Conservation (phyloP, 768 basidiomycete species). For the button mushroom (Agaricus bisporus) region DNA sequence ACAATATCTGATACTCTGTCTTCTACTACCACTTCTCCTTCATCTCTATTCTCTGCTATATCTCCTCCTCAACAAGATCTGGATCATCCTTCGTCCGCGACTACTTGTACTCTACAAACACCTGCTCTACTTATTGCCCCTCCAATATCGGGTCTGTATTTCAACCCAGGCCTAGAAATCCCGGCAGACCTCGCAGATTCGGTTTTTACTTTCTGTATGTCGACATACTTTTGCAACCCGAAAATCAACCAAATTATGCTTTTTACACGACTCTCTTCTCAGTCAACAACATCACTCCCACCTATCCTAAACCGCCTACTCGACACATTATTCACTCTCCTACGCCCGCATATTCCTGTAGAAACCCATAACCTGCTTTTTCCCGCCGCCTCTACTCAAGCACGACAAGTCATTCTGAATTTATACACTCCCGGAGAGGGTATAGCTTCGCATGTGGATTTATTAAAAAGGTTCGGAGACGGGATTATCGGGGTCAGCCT, state of each 20-base stretch:
- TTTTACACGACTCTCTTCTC: conserved; percentile 47
- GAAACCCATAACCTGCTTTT: conserved; percentile 56
- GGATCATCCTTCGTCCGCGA: background rate
- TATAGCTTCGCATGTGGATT: conserved; percentile 83
- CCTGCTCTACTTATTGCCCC: conserved; percentile 28
- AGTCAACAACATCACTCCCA: conserved; percentile 36
- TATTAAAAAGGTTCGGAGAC: conserved; percentile 78
- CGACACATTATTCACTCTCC: conserved; percentile 36
- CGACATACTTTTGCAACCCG: conserved; percentile 45
- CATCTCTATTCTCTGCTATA: conserved; percentile 10
- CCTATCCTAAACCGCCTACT: conserved; percentile 49
- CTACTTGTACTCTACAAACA: background rate
- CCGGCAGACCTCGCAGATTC: conserved; percentile 45
- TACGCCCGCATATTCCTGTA: conserved; percentile 44
- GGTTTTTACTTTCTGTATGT: conserved; percentile 45
- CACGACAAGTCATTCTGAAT: conserved; percentile 87
- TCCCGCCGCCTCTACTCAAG: conserved; percentile 36
- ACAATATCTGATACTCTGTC: background rate
- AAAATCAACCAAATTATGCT: conserved; percentile 81
- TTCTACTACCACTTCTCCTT: conserved; percentile 5
- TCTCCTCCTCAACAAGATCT: conserved; percentile 2
- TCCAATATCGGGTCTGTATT: conserved; percentile 61
- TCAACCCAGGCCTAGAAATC: conserved; percentile 45
- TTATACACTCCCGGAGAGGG: conserved; percentile 87
- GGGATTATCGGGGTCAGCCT: conserved; percentile 88